phyloP scores from a whole-genome alignment of 352 stramenopile species.

The Globisporangium splendens region DNA sequence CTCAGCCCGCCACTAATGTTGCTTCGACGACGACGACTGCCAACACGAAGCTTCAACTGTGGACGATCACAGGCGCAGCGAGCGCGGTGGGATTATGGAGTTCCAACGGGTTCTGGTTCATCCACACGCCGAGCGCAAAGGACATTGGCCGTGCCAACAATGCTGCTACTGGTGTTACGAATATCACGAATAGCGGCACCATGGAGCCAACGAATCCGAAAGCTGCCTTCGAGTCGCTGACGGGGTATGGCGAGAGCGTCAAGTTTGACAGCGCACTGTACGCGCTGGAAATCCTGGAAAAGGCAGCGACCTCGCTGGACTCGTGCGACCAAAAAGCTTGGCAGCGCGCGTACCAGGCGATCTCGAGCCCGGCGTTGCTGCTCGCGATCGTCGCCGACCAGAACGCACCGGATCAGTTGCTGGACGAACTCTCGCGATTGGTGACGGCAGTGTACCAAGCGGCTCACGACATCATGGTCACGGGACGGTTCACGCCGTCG shows the following conservation, averaged over 20 bases:
- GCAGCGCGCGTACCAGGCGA: conserved; percentile 21
- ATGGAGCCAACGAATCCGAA: conserved; percentile 11
- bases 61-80: conserved; percentile 40
- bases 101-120: conserved; percentile 56
- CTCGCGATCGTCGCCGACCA: conserved; percentile 51
- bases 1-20: too few species aligned
- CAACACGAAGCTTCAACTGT: conserved; percentile 28
- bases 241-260: conserved; percentile 46
- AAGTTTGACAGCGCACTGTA: conserved; percentile 57
- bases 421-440: conserved; percentile 57
- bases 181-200: neutral
- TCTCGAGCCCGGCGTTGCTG: conserved; percentile 67
- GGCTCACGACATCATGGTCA: conserved; percentile 44
- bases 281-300: conserved; percentile 61
- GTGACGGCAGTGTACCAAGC: conserved; percentile 47
- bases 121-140: conserved; percentile 50
- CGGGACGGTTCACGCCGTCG: conserved; percentile 28
- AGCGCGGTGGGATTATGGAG: conserved; percentile 58
- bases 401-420: conserved; percentile 31
- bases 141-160: conserved; percentile 22
- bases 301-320: conserved; percentile 11
- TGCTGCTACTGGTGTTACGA: too few species aligned
- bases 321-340: conserved; percentile 14
- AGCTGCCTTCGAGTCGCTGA: conserved; percentile 38
- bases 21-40: too few species aligned